Evolutionary conservation across 257 asterid species (phyloP), one percentile per base, ranked within the genome.

Genomic region (Salvia miltiorrhiza): DNA sequence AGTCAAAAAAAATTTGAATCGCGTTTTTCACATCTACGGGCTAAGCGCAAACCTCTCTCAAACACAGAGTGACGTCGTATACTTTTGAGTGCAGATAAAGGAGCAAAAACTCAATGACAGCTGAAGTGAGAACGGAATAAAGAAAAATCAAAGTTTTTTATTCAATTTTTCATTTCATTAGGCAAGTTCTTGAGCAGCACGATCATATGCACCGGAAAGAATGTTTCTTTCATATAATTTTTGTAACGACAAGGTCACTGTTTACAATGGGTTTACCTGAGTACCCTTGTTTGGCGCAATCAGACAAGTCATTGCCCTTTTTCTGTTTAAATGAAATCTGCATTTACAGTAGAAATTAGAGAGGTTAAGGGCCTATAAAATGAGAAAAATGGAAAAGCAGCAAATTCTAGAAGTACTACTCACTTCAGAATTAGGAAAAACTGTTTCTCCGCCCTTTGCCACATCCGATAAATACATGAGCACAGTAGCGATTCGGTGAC

Each of bases 401-500:
- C 4, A 44, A 33, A 30, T 10, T 33, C n/a, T 33, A 3, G 7
- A 66, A 5, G 37, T 9, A 17, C 28, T 61, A 41, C 71, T 49
- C 70, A 85, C 97, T 79, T 79, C 90, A 2, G 99, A 86, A 64
- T 68, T 4, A 32, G 97, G 96, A 44, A 94, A 93, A 62, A 94
- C 77, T 0, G 97, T 94, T 79, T 94, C 97, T 35, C 99, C 97
- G 9, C 95, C 99, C 78, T 81, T 78, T 43, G 72, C 81, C 43
- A 91, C 92, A 30, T 87, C 58, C 1, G 97, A 87, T 58, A 89
- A 82, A 77, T 94, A 91, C 96, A 87, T 87, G 54, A 94, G 96
- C 66, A 94, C 97, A 1, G 99, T 91, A 58, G 97, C 99, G 57
- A 94, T 72, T 16, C 95, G 83, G 72, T 94, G 93, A 54, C 97